Evolutionary conservation across 805 yeast species (phyloP).

Genomic region (Saccharomycopsis sp.): DNA sequence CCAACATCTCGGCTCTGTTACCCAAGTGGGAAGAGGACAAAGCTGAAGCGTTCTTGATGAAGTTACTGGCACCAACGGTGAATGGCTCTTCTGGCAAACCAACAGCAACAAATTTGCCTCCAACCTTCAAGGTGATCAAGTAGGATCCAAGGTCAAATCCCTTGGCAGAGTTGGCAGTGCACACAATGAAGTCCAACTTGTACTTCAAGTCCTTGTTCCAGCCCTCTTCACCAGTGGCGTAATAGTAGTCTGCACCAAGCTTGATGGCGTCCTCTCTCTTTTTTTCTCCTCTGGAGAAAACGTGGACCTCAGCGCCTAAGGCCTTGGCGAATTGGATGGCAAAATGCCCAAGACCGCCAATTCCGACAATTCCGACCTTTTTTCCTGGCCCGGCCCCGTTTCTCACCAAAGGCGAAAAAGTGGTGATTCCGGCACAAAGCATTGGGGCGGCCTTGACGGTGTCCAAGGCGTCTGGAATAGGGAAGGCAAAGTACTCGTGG

Average conservation of each 20-base stretch:
- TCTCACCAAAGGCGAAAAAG: constrained; percentile 45
- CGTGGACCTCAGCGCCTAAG: constrained; percentile 54
- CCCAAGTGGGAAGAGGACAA: constrained; percentile 32
- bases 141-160: constrained; percentile 44
- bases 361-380: constrained; percentile 53
- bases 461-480: constrained; percentile 41
- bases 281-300: constrained; percentile 44
- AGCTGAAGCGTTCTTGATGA: constrained; percentile 28
- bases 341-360: constrained; percentile 65
- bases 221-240: constrained; percentile 40
- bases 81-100: constrained; percentile 54
- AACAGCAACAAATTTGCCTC: constrained; percentile 54
- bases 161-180: constrained; percentile 45
- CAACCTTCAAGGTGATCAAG: constrained; percentile 46
- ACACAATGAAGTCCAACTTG: constrained; percentile 45
- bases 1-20: constrained; percentile 30
- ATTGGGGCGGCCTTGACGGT: constrained; percentile 43
- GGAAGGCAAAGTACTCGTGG: constrained; percentile 39
- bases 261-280: constrained; percentile 47
- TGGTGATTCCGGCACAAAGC: constrained; percentile 53
- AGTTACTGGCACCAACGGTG: constrained; percentile 38
- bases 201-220: constrained; percentile 29
- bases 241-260: constrained; percentile 49
- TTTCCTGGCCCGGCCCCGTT: constrained; percentile 35
- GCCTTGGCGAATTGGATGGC: constrained; percentile 55